Conservation (phyloP, 202 grass and related monocot species). For the Carex arenaria region DNA sequence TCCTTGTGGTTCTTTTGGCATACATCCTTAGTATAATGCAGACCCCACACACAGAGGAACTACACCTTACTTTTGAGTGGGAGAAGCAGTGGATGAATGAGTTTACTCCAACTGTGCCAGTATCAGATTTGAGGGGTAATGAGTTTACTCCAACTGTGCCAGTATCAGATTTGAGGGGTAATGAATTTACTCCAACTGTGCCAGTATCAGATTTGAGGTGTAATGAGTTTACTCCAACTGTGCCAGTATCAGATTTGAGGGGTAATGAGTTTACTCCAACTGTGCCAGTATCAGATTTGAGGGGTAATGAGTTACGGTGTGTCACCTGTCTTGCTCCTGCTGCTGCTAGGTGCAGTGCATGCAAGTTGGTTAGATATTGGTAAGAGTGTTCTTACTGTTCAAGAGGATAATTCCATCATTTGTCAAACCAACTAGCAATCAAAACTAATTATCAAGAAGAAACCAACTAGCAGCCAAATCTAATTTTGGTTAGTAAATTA, state of each 20-base stretch:
- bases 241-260: background rate
- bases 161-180: background rate
- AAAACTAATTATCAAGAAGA: too few species aligned
- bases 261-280: background rate
- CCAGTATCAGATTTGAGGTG: background rate
- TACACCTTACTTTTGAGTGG: constrained; percentile 27
- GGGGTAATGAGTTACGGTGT: constrained; percentile 36
- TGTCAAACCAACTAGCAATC: background rate
- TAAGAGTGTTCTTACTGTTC: constrained; percentile 16
- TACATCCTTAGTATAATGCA: too few species aligned
- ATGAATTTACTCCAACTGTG: background rate
- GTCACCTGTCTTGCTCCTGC: constrained; percentile 63
- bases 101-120: background rate
- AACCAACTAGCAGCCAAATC: too few species aligned
- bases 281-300: constrained; percentile 11
- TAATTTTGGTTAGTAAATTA: too few species aligned
- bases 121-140: too few species aligned
- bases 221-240: background rate
- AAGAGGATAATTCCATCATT: background rate
- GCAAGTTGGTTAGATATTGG: constrained; percentile 93
- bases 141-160: background rate
- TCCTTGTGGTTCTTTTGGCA: too few species aligned
- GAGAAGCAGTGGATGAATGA: too few species aligned
- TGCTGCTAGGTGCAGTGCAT: constrained; percentile 66
- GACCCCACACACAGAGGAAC: constrained; percentile 29